Conservation (phyloP, 2,329 filamentous ascomycete genomes). For the Bipolaris zeicola region DNA sequence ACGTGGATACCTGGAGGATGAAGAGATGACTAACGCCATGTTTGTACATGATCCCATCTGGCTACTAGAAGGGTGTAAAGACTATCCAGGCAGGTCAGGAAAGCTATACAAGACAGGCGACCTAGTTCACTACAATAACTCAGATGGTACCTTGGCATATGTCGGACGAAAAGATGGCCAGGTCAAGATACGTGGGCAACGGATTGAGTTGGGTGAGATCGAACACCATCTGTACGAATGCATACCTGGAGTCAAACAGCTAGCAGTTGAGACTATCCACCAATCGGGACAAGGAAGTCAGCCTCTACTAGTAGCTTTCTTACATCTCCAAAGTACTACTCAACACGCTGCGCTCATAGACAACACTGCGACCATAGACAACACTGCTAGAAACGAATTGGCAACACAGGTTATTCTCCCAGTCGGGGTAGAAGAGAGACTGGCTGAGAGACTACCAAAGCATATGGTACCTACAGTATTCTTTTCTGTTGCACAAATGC, state of each 20-base stretch:
- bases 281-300: neutral
- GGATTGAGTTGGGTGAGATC: slow-evolving; percentile 32
- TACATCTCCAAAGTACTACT: neutral
- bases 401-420: neutral
- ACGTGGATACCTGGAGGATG: slow-evolving; percentile 29
- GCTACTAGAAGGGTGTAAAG: neutral
- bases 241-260: neutral
- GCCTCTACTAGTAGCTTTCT: neutral
- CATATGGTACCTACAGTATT: slow-evolving; percentile 5
- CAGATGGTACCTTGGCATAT: slow-evolving; percentile 22
- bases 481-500: slow-evolving; percentile 21
- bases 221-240: neutral
- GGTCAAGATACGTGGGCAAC: slow-evolving; percentile 33
- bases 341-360: neutral
- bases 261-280: neutral
- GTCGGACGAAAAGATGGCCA: slow-evolving; percentile 29
- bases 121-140: slow-evolving; percentile 14
- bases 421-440: neutral
- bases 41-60: slow-evolving; percentile 19
- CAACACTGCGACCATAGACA: too few relatives aligned
- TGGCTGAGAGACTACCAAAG: neutral
- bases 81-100: neutral
- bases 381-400: too few relatives aligned
- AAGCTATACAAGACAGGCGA: slow-evolving; percentile 41
- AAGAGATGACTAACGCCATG: slow-evolving; percentile 17